A percentile compares a stretch with the other conserved stretches of the same genome.
Evolutionary conservation across 306 rosid genomes (phyloP).

Genomic region (cucumber (Cucumis sativus)): Cucumber_9930_V3 NC_026655.2:4770501-4771000

Average conservation of each 20-base stretch:
- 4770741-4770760: background rate
- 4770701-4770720: background rate
- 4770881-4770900: conserved; percentile 26
- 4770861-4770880: conserved; percentile 3
- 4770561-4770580: conserved; percentile 19
- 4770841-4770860: background rate
- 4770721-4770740: background rate
- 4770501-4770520: background rate
- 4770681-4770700: conserved; percentile 3
- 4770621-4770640: conserved; percentile 65
- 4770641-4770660: conserved; percentile 73
- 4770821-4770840: background rate
- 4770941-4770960: conserved; percentile 11
- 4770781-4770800: background rate
- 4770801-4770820: background rate
- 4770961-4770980: background rate
- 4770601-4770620: conserved; percentile 85
- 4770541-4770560: background rate
- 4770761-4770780: background rate
- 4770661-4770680: conserved; percentile 29
- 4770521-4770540: background rate
- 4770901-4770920: conserved; percentile 41
- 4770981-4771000: conserved; percentile 30
- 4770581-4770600: conserved; percentile 87
- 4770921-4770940: conserved; percentile 77